Evolutionary conservation across 2,329 filamentous ascomycete species (phyloP).

Genomic region (Aspergillus sp.): DNA sequence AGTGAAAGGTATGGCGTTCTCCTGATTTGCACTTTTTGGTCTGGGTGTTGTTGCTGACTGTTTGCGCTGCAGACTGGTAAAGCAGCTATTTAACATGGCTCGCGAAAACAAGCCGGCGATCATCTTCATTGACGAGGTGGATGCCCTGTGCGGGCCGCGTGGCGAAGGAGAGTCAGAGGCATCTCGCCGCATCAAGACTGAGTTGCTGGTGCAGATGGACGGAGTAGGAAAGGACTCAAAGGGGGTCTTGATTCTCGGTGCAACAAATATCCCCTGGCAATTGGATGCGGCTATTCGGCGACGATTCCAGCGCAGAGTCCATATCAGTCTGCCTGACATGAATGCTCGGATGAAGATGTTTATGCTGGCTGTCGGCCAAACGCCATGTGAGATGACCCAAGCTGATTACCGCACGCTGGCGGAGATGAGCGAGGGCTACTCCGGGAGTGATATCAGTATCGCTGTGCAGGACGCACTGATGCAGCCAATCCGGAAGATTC

Average conservation of each 20-base stretch:
- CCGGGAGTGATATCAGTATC: constrained; percentile 92
- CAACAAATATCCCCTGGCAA: constrained; percentile 99
- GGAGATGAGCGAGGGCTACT: constrained; percentile 85
- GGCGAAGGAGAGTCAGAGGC: constrained; percentile 96
- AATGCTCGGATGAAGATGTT: constrained; percentile 93
- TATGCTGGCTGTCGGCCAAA: constrained; percentile 88
- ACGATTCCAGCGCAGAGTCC: constrained; percentile 92
- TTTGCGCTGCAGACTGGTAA: constrained; percentile 67
- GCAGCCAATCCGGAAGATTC: constrained; percentile 95
- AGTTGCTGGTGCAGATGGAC: constrained; percentile 98
- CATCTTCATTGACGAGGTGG: constrained; percentile 98
- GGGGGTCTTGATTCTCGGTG: constrained; percentile 89
- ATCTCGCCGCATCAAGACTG: constrained; percentile 95
- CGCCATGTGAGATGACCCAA: constrained; percentile 76
- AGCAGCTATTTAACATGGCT: constrained; percentile 95
- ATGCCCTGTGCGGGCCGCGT: constrained; percentile 89
- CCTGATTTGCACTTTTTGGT: not conserved
- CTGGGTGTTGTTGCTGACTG: constrained; percentile 7
- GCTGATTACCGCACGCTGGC: constrained; percentile 79
- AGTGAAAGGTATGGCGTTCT: constrained; percentile 74
- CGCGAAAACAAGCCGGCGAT: constrained; percentile 97
- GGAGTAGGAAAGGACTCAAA: constrained; percentile 94
- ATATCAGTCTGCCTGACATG: constrained; percentile 87
- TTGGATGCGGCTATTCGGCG: constrained; percentile 92
- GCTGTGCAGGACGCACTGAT: constrained; percentile 95